A percentile compares a stretch with the other conserved stretches of the same genome.
Conservation (phyloP, 106 monocot species). For the Narthecium ossifragum region DNA sequence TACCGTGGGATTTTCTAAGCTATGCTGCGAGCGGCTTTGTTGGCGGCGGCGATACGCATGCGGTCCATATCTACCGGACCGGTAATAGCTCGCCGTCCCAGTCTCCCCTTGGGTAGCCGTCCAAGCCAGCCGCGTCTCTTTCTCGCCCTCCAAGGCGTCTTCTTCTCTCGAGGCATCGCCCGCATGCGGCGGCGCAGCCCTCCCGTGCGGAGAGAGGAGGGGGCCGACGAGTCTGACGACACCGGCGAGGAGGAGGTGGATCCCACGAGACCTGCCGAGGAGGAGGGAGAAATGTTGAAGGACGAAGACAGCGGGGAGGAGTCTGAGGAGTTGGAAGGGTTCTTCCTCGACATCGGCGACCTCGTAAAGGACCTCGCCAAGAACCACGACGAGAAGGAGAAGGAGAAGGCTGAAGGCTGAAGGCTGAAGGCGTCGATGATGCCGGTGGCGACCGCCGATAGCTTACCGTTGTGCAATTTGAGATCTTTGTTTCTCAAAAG, state of each 20-base stretch:
- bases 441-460: too few relatives aligned
- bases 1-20: too few relatives aligned
- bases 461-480: too few relatives aligned
- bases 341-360: not conserved
- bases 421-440: too few relatives aligned
- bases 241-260: not conserved
- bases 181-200: slow-evolving; percentile 1
- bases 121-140: not conserved
- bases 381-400: not conserved
- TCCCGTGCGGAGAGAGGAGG: not conserved
- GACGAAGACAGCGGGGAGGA: too few relatives aligned
- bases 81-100: too few relatives aligned
- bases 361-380: too few relatives aligned
- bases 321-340: slow-evolving; percentile 3
- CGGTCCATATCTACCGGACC: too few relatives aligned
- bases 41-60: too few relatives aligned
- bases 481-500: too few relatives aligned
- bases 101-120: not conserved
- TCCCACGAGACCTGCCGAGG: not conserved
- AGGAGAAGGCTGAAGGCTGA: not conserved
- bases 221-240: not conserved
- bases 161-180: not conserved
- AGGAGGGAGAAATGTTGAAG: too few relatives aligned
- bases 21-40: too few relatives aligned
- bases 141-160: not conserved